A percentile compares a stretch with the other conserved stretches of the same genome.
phyloP scores from a whole-genome alignment of 305 asterid genomes.

The Ilex paraguariensis region DNA sequence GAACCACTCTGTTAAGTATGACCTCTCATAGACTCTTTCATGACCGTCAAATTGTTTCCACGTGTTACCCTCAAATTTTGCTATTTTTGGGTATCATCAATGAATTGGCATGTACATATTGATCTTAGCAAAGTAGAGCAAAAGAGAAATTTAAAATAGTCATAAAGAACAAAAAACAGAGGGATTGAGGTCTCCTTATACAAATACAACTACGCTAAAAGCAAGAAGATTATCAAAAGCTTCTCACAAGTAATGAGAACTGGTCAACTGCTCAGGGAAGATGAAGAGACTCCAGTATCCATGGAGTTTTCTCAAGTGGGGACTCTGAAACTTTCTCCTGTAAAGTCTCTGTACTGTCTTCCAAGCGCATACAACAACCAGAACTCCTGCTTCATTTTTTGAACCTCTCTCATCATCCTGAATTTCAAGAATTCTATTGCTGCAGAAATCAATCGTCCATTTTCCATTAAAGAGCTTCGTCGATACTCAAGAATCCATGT shows the following conservation, averaged over 20 bases:
- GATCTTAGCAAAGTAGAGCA: too few relatives aligned
- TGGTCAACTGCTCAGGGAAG: background rate
- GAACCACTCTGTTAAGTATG: too few relatives aligned
- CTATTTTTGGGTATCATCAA: too few relatives aligned
- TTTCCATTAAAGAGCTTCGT: conserved; percentile 40
- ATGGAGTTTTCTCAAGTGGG: conserved; percentile 43
- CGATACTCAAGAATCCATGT: conserved; percentile 85
- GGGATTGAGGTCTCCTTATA: too few relatives aligned
- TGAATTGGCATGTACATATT: too few relatives aligned
- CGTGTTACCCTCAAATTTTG: too few relatives aligned
- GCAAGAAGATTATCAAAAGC: conserved; percentile 1
- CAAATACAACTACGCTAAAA: too few relatives aligned
- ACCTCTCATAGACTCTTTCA: too few relatives aligned
- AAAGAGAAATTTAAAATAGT: too few relatives aligned
- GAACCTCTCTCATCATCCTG: conserved; percentile 42
- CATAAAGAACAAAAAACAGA: too few relatives aligned
- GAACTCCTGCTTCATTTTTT: conserved; percentile 41
- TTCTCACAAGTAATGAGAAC: conserved; percentile 46
- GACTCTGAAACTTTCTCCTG: conserved; percentile 12
- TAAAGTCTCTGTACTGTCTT: conserved; percentile 20
- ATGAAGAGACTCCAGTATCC: background rate
- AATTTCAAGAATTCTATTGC: conserved; percentile 40
- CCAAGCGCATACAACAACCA: conserved; percentile 36
- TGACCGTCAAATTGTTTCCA: too few relatives aligned
- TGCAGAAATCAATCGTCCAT: conserved; percentile 44